Conservation (phyloP, 2,329 filamentous ascomycete species). For the Fonsecaea multimorphosa region DNA sequence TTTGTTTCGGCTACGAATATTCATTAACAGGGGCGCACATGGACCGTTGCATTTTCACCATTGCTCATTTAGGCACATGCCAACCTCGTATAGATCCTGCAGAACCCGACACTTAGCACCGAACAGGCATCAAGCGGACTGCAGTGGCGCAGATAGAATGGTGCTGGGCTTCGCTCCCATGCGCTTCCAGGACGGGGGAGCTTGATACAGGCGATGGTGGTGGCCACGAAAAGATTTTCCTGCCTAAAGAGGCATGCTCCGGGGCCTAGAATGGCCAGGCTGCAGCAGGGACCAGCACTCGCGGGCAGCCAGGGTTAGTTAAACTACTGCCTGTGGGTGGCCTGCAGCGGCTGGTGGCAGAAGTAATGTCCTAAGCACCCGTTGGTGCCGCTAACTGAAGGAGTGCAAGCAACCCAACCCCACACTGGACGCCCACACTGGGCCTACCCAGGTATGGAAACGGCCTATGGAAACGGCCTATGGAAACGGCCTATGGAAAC, state of each 20-base stretch:
- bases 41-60: neutral
- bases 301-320: neutral
- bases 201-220: neutral
- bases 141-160: neutral
- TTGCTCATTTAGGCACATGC: neutral
- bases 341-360: no score
- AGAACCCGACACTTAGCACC: neutral
- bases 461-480: no score
- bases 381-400: constrained; percentile 3
- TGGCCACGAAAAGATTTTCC: constrained; percentile 5
- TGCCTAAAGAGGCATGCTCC: constrained; percentile 2
- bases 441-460: no score
- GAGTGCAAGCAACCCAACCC: neutral
- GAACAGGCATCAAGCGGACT: neutral
- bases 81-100: constrained; percentile 1
- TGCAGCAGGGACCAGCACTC: neutral
- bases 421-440: neutral
- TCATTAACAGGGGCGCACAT: neutral
- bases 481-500: no score
- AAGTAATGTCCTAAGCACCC: constrained; percentile 6
- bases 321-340: constrained; percentile 2
- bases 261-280: constrained; percentile 1
- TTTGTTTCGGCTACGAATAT: neutral
- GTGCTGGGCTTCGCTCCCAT: neutral
- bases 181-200: neutral